Evolutionary conservation across 352 stramenopile species (phyloP).

Genomic region (Aphanomyces astaci): DNA sequence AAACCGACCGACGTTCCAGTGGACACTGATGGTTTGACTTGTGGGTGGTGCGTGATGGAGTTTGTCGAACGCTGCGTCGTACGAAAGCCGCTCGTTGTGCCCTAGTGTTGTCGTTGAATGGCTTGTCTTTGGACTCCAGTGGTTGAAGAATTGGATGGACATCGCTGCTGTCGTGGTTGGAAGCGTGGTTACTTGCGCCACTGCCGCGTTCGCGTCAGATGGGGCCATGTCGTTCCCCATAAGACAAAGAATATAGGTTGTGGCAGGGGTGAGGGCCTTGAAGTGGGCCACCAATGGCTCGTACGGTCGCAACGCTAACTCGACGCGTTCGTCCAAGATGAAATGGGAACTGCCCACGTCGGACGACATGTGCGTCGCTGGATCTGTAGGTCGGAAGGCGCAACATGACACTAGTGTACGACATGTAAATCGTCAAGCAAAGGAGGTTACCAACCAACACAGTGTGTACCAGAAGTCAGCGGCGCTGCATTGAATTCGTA

Average conservation of each 20-base stretch:
- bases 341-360: background rate
- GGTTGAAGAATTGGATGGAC: background rate
- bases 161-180: background rate
- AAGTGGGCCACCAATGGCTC: background rate
- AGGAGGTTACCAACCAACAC: no score
- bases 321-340: background rate
- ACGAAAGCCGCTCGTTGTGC: background rate
- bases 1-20: background rate
- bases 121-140: background rate
- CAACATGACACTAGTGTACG: constrained; percentile 9
- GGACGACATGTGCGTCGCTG: background rate
- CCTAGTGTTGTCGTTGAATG: background rate
- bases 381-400: background rate
- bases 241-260: background rate
- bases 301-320: background rate
- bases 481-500: constrained; percentile 32
- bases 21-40: background rate
- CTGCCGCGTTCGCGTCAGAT: background rate
- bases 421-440: constrained; percentile 3
- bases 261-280: background rate
- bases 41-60: background rate
- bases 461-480: constrained; percentile 24
- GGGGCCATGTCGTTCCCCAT: background rate
- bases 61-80: background rate
- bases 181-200: background rate